Evolutionary conservation across 345 rosid genomes (phyloP).

Genomic region (Syzygium oleosum): DNA sequence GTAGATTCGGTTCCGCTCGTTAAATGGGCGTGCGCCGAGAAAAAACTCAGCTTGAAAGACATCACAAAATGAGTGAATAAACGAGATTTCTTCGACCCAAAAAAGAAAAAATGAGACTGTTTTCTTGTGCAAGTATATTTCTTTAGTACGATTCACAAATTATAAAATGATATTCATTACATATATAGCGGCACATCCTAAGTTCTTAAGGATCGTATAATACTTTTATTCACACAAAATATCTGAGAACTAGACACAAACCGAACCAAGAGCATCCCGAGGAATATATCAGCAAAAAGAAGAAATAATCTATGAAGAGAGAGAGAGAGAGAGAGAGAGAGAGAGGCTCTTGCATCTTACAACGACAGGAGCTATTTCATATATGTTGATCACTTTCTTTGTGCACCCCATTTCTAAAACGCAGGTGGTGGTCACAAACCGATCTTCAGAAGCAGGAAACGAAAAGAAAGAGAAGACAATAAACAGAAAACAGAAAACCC

Average conservation of each 20-base stretch:
- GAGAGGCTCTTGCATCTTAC: background rate
- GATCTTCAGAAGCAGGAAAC: background rate
- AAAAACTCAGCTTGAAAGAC: background rate
- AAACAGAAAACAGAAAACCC: background rate
- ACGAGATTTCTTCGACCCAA: background rate
- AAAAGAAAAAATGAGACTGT: too few relatives aligned
- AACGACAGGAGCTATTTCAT: background rate
- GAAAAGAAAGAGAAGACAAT: background rate
- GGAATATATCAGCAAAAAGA: background rate
- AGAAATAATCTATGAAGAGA: background rate
- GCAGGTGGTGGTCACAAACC: background rate
- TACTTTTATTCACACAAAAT: background rate
- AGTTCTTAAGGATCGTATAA: background rate
- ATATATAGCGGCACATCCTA: background rate
- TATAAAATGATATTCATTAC: background rate
- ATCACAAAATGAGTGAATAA: background rate
- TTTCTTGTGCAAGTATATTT: background rate
- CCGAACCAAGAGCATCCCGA: background rate
- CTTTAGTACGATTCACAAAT: background rate
- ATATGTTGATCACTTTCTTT: background rate
- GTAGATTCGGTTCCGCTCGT: background rate
- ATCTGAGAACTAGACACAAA: background rate
- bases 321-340: background rate
- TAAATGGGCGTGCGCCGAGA: background rate
- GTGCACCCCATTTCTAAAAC: background rate